Conservation (phyloP, 306 rosid genomes). For the Acmispon strigosus region DNA sequence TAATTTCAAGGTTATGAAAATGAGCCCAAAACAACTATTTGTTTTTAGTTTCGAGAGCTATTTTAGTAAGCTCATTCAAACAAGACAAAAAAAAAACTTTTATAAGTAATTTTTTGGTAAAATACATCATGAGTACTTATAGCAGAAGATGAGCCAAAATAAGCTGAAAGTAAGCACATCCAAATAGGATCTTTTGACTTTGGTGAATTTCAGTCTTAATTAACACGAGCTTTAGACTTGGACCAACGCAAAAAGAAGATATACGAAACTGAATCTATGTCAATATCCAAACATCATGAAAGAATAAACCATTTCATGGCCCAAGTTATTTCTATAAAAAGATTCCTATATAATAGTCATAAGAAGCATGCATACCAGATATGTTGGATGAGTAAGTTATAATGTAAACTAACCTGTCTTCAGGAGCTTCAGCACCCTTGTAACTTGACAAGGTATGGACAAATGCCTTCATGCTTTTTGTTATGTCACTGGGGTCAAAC, state of each 20-base stretch:
- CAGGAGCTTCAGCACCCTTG: constrained; percentile 87
- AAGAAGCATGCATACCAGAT: neutral
- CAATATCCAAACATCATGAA: neutral
- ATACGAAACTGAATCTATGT: neutral
- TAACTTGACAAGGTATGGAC: constrained; percentile 76
- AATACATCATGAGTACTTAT: neutral
- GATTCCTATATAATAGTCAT: neutral
- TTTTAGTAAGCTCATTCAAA: neutral
- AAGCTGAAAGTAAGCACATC: neutral
- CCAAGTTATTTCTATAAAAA: neutral
- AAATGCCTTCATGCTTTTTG: constrained; percentile 76
- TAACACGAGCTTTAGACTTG: constrained; percentile 8
- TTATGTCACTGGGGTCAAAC: constrained; percentile 63
- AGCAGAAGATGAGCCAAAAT: neutral
- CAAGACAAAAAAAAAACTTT: neutral
- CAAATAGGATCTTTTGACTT: neutral
- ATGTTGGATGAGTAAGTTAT: neutral
- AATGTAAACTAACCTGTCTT: constrained; percentile 51
- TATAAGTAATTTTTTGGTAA: neutral
- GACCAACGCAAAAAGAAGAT: neutral
- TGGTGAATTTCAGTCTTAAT: neutral
- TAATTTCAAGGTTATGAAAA: neutral
- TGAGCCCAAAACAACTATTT: neutral
- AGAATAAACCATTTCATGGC: constrained; percentile 3
- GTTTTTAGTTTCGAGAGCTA: neutral